Evolutionary conservation across 2,329 filamentous ascomycete genomes (phyloP).

Genomic region (Scedosporium dehoogii): DNA sequence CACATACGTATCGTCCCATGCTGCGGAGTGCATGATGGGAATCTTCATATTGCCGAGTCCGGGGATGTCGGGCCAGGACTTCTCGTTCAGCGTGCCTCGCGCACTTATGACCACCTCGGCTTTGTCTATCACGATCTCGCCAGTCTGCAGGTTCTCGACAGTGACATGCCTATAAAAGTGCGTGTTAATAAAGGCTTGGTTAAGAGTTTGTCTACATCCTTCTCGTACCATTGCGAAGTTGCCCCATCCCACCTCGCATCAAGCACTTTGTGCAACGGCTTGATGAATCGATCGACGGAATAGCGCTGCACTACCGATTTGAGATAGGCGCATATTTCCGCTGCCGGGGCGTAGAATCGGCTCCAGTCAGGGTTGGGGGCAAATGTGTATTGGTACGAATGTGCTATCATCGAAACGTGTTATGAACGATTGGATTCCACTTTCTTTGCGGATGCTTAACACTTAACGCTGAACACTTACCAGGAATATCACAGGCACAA

Average conservation of each 20-base stretch:
- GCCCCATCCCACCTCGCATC: slow-evolving; percentile 28
- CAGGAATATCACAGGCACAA: slow-evolving; percentile 25
- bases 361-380: slow-evolving; percentile 46
- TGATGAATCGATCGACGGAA: slow-evolving; percentile 35
- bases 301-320: slow-evolving; percentile 34
- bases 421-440: not conserved
- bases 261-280: slow-evolving; percentile 30
- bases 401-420: slow-evolving; percentile 20
- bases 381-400: slow-evolving; percentile 47
- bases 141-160: slow-evolving; percentile 16
- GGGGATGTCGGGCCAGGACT: slow-evolving; percentile 31
- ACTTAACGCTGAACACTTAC: slow-evolving; percentile 13
- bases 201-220: slow-evolving; percentile 6
- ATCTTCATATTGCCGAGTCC: slow-evolving; percentile 29
- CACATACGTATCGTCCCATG: slow-evolving; percentile 30
- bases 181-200: too few species aligned
- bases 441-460: too few species aligned
- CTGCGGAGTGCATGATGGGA: slow-evolving; percentile 13
- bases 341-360: slow-evolving; percentile 35
- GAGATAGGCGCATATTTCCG: slow-evolving; percentile 40
- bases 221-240: slow-evolving; percentile 27
- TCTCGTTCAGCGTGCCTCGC: slow-evolving; percentile 31
- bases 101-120: slow-evolving; percentile 30
- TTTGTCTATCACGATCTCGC: slow-evolving; percentile 26
- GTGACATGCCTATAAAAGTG: too few species aligned